phyloP scores from a whole-genome alignment of 179 eudicot species.

The Vitellaria paradoxa region DNA sequence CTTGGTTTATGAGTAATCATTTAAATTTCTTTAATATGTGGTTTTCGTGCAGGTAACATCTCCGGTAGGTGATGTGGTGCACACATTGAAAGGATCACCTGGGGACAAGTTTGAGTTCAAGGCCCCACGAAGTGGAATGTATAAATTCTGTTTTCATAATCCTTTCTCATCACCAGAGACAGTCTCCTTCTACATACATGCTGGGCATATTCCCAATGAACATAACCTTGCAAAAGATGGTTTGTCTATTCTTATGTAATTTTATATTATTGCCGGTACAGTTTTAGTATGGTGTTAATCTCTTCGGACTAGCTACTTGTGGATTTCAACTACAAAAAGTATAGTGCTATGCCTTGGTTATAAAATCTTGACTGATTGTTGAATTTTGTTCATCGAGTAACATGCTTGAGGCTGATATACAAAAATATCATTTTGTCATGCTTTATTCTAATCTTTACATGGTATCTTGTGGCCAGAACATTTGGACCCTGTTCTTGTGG shows the following conservation, averaged over 20 bases:
- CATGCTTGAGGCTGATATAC: neutral
- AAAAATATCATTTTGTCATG: neutral
- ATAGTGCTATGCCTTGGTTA: neutral
- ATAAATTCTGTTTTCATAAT: slow-evolving; percentile 86
- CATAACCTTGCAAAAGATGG: slow-evolving; percentile 95
- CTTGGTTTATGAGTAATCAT: neutral
- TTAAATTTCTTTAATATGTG: slow-evolving; percentile 3
- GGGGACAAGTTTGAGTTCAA: slow-evolving; percentile 87
- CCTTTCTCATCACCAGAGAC: slow-evolving; percentile 71
- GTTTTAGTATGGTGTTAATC: neutral
- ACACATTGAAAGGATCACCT: slow-evolving; percentile 65
- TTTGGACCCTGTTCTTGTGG: slow-evolving; percentile 81
- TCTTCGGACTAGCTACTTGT: neutral
- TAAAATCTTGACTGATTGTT: neutral
- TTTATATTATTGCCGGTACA: neutral
- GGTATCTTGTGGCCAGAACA: slow-evolving; percentile 52
- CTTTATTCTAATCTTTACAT: neutral
- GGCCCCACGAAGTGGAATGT: slow-evolving; percentile 90
- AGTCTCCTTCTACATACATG: slow-evolving; percentile 86
- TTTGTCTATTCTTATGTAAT: slow-evolving; percentile 30
- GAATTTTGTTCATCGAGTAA: neutral
- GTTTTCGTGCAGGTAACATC: slow-evolving; percentile 61
- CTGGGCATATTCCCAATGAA: slow-evolving; percentile 83
- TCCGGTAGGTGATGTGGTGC: slow-evolving; percentile 58
- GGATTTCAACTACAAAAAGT: neutral